Base-by-base conservation (phyloP, 2,329 filamentous ascomycete species). In the Lachnellula cervina region DNA sequence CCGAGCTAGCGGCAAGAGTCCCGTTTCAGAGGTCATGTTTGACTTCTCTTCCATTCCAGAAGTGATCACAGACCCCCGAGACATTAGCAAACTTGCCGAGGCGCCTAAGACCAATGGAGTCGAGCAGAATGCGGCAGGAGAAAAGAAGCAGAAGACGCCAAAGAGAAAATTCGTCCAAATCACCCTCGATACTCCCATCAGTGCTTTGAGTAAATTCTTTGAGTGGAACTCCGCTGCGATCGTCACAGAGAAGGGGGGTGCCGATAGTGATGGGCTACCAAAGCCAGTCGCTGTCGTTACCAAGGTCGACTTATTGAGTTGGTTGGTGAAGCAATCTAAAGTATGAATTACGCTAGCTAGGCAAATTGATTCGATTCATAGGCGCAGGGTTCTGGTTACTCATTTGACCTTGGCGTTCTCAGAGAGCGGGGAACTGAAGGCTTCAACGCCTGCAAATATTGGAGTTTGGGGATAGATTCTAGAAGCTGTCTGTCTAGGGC, bases 161-260 rank as follows among this genome's bases (percentile, higher is more conserved):
- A 81, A 82, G 72, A 80, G 86, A 56, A 85, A 88, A 69, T 99
- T 96, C 73, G 88, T 97, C 50, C 89, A 97, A 74, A 96, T 99
- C 69, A 97, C 94, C 6, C 78, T 88, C 70, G 89, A 97, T 63
- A 99, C 94, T 1, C 88, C 88, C 3, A 79, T 99, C 40, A 83
- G 81, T 47, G 86, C 88, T 45, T 79, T 99, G 52, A 93, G 90
- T 77, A 86, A 89, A 68, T 99, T 99, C 75, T 90, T 97, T 62
- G 91, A 97, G 75, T 97, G 94, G 91, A 97, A 99, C 74, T 94
- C 89, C 64, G 93, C 94, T 0, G 94, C 94, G 0, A 85, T 99
- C 49, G 90, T 99, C 3, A 99, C 93, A 0, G 92, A 97, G 72
- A 80, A 82, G 64, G 76, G 77, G 13, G 74, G 74, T 42, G 80